A percentile compares a stretch with the other conserved stretches of the same genome.
phyloP scores from a whole-genome alignment of 2,329 filamentous ascomycete genomes.

The Pseudopithomyces maydicus region DNA sequence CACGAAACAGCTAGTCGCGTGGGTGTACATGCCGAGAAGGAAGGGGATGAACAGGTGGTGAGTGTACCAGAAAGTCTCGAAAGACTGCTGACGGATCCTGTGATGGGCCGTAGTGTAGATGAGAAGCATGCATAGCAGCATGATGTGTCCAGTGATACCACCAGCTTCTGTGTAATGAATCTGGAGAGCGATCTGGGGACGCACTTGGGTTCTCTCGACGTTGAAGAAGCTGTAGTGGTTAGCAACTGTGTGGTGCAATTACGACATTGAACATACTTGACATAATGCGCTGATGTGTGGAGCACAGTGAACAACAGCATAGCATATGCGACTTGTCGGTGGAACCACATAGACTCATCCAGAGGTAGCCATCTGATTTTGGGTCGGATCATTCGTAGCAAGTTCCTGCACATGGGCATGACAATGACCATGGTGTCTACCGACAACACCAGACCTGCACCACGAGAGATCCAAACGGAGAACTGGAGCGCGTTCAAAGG shows the following conservation, averaged over 20 bases:
- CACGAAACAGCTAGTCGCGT: constrained; percentile 95
- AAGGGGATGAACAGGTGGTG: constrained; percentile 99
- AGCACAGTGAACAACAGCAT: constrained; percentile 80
- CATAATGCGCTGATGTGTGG: constrained; percentile 84
- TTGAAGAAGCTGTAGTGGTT: constrained; percentile 79
- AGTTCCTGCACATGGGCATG: constrained; percentile 90
- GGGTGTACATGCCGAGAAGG: constrained; percentile 89
- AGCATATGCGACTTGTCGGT: constrained; percentile 90
- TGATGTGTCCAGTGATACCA: constrained; percentile 93
- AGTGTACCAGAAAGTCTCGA: constrained; percentile 99
- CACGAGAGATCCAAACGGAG: constrained; percentile 96
- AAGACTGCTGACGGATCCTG: constrained; percentile 94
- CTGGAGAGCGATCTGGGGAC: constrained; percentile 78
- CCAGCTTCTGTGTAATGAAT: constrained; percentile 91
- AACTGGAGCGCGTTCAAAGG: constrained; percentile 80
- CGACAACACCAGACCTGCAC: constrained; percentile 83
- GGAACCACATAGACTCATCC: constrained; percentile 98
- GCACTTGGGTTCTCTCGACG: constrained; percentile 82
- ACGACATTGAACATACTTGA: constrained; percentile 69
- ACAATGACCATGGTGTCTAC: constrained; percentile 88
- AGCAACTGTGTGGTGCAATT: constrained; percentile 4
- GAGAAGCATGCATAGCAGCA: constrained; percentile 98
- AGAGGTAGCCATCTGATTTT: constrained; percentile 87
- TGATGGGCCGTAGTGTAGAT: constrained; percentile 97
- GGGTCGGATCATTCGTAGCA: constrained; percentile 82